Evolutionary conservation across 1,284 basidiomycete species (phyloP).

Genomic region (Ganoderma meredithae): DNA sequence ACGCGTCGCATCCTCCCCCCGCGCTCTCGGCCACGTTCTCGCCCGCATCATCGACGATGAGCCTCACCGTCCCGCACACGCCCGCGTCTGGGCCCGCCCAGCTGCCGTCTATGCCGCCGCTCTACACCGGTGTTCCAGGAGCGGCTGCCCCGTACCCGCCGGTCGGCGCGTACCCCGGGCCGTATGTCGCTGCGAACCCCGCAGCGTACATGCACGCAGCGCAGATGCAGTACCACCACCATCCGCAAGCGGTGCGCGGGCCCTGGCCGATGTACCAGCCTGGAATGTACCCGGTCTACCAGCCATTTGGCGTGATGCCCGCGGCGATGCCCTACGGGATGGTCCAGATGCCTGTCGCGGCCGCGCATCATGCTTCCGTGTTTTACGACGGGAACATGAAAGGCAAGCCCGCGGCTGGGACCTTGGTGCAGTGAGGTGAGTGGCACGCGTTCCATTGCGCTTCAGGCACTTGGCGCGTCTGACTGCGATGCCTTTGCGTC

Average conservation of each 20-base stretch:
- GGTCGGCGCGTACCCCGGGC: slow-evolving; percentile 2
- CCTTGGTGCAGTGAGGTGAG: slow-evolving; percentile 22
- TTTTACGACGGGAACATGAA: slow-evolving; percentile 27
- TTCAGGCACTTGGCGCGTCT: slow-evolving; percentile 1
- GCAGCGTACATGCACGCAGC: slow-evolving; percentile 22
- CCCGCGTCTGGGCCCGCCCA: slow-evolving; percentile 16
- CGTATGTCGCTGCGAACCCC: slow-evolving; percentile 21
- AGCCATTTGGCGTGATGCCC: slow-evolving; percentile 30
- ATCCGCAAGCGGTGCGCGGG: slow-evolving; percentile 18
- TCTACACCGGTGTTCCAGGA: slow-evolving; percentile 15
- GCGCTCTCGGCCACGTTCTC: slow-evolving; percentile 19
- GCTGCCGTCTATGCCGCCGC: slow-evolving; percentile 18
- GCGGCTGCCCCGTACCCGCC: slow-evolving; percentile 16
- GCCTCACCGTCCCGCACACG: slow-evolving; percentile 16
- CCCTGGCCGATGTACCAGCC: slow-evolving; percentile 31
- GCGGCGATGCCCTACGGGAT: slow-evolving; percentile 27
- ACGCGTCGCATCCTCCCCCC: slow-evolving; percentile 14
- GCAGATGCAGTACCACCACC: slow-evolving; percentile 20
- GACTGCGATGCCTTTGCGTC: not conserved
- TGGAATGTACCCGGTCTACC: slow-evolving; percentile 30
- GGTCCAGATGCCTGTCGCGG: slow-evolving; percentile 23
- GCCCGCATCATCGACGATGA: slow-evolving; percentile 22
- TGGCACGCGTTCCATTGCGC: no score
- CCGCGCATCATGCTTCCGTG: slow-evolving; percentile 11
- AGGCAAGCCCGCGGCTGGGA: slow-evolving; percentile 22